These are phyloP conservation scores for Fusarium sp. DNA, from an alignment of 2,329 filamentous ascomycete species.

Conservation along the genomic window DNA sequence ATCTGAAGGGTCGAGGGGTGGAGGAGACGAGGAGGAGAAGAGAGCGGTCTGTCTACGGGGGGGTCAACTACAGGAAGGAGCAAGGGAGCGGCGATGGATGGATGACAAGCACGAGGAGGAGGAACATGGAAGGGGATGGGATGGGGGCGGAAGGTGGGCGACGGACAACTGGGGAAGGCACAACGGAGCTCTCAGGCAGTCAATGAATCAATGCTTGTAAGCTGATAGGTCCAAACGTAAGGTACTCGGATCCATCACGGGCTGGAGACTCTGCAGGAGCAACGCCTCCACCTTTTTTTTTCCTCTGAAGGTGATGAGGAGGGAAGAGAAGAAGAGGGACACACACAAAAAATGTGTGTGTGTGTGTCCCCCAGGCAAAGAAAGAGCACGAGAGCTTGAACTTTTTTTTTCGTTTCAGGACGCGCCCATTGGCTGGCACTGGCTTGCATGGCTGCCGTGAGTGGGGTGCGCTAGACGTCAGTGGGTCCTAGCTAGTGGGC, in stretches of 20 bases:
- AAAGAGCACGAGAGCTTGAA: slow-evolving; percentile 52
- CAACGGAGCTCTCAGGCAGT: slow-evolving; percentile 38
- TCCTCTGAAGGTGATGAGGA: neutral
- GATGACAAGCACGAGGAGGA: slow-evolving; percentile 24
- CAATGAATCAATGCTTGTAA: slow-evolving; percentile 42
- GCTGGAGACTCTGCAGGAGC: slow-evolving; percentile 16
- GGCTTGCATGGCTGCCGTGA: slow-evolving; percentile 50
- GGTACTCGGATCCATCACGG: slow-evolving; percentile 26
- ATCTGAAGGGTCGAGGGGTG: slow-evolving; percentile 36
- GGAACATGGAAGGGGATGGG: slow-evolving; percentile 26
- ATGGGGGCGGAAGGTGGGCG: slow-evolving; percentile 39
- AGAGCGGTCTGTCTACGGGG: slow-evolving; percentile 43
- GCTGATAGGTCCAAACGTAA: slow-evolving; percentile 34
- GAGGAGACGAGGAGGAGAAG: slow-evolving; percentile 19
- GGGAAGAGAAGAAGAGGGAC: slow-evolving; percentile 1
- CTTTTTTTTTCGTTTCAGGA: slow-evolving; percentile 52
- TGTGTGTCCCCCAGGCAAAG: slow-evolving; percentile 21
- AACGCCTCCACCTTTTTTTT: slow-evolving; percentile 10
- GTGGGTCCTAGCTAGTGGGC: slow-evolving; percentile 40
- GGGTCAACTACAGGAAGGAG: slow-evolving; percentile 37
- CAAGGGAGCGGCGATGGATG: slow-evolving; percentile 36
- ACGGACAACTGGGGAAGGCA: slow-evolving; percentile 35
- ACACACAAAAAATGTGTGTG: slow-evolving; percentile 5
- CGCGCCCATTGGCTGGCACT: slow-evolving; percentile 49
- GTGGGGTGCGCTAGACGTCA: slow-evolving; percentile 50